Base-by-base conservation (phyloP, 2,329 filamentous ascomycete species). In the Diplodia intermedia region DNA sequence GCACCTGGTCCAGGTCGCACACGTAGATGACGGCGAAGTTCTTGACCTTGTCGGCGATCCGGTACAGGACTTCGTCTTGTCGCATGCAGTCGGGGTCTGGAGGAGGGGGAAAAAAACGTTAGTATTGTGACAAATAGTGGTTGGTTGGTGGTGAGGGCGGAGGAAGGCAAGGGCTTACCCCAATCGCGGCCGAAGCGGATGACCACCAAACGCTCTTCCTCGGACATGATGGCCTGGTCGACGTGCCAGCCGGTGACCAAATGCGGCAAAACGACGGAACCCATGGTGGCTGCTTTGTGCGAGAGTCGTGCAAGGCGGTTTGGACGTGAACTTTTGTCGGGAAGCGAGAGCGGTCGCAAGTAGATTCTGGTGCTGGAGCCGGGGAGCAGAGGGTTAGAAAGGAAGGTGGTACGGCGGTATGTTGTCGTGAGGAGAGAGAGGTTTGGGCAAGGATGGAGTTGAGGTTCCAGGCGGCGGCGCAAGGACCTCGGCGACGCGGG, bases 61-160 rank as follows among this genome's bases (percentile, higher is more conserved):
- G 93, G 85, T 94, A 97, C 65, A 99, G 91, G 7, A 98, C 91
- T 80, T 98, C 94, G 80, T 98, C 95, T 79, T 97, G 89, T 52
- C 86, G 84, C 87, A 92, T 91, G 80, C 88, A 91, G 80, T 96
- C 92, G 6, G 89, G 87, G 75, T 97, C 91, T 60, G 5, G 4
- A 23, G 5, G n/a, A 23, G 18, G 33, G 4, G 8, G 8, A 9
- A 3, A 15, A 26, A 26, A 26, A 26, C 26, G 26, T 26, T 26
- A 26, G 26, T 26, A 26, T 26, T 26, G 26, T 26, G 26, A 26
- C 26, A 4, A 26, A 26, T 26, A 26, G 26, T 26, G 26, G 26
- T 26, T 4, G 26, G 26, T 15, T 15, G 2, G n/a, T 7, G 55
- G 15, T 5, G 18, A 26, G 31, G 20, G 33, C 88, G 88, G 80